Percentiles rank a stretch among this genome's conserved stretches.
Evolutionary conservation across 106 monocot genomes (phyloP).

Genomic region (Triglochin maritima): DNA sequence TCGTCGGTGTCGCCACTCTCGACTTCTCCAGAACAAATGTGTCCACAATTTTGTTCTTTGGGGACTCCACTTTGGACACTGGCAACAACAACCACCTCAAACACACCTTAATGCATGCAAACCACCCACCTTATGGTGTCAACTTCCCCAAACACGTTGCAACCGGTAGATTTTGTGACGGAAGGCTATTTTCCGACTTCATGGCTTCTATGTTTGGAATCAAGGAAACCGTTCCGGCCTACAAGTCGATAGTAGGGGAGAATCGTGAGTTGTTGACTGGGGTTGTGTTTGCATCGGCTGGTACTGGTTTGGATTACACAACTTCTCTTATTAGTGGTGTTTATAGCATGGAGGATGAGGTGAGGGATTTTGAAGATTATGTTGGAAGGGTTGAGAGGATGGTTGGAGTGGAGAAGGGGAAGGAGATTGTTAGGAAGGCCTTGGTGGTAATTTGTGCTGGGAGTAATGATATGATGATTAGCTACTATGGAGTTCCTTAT

Average conservation of each 20-base stretch:
- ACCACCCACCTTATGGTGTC: conserved; percentile 39
- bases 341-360: conserved; percentile 29
- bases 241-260: not conserved
- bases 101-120: conserved; percentile 20
- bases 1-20: not conserved
- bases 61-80: conserved; percentile 46
- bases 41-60: conserved; percentile 16
- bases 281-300: conserved; percentile 46
- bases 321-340: conserved; percentile 29
- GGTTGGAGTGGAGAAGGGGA: conserved; percentile 16
- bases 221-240: not conserved
- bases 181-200: conserved; percentile 35
- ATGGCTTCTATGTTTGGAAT: not conserved
- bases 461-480: conserved; percentile 38
- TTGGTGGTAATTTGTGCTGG: conserved; percentile 37
- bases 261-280: conserved; percentile 34
- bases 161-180: conserved; percentile 37
- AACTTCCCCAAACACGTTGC: conserved; percentile 18
- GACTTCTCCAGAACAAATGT: not conserved
- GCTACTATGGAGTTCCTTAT: conserved; percentile 23
- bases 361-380: conserved; percentile 34
- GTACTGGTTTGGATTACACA: conserved; percentile 28
- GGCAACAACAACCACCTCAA: conserved; percentile 46
- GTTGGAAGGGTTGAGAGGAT: conserved; percentile 14
- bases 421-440: conserved; percentile 25